These are phyloP conservation scores for Trichoderma sp. DNA, from an alignment of 2,329 filamentous ascomycete species.

Conservation along the genomic window DNA sequence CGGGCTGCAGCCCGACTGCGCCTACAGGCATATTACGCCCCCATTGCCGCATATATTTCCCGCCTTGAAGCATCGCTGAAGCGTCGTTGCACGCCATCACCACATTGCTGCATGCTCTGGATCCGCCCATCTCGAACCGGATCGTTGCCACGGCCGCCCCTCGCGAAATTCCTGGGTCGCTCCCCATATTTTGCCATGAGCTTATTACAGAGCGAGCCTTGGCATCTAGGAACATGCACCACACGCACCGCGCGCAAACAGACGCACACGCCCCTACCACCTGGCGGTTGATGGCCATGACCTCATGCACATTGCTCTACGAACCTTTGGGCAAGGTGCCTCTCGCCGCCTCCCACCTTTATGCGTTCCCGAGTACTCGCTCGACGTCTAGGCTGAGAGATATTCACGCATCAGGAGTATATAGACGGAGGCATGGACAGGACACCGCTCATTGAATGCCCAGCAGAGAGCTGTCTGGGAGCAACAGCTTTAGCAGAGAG, in stretches of 20 bases:
- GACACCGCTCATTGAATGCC: not conserved
- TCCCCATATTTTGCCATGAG: conserved; percentile 27
- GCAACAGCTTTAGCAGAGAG: not conserved
- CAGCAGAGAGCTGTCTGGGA: not conserved
- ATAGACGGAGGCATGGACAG: not conserved
- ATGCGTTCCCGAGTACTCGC: not conserved
- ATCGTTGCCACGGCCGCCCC: conserved; percentile 24
- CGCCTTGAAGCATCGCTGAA: not conserved
- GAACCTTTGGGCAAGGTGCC: not conserved
- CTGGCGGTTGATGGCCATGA: not conserved
- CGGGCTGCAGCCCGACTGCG: conserved; percentile 10
- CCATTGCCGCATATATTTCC: conserved; percentile 8
- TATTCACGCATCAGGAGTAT: not conserved
- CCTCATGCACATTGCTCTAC: not conserved
- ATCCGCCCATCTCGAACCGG: conserved; percentile 24
- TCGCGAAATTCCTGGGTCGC: not conserved
- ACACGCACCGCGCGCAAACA: conserved; percentile 10
- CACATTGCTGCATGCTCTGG: conserved; percentile 5
- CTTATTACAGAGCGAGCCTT: conserved; percentile 26
- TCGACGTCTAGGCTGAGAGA: not conserved
- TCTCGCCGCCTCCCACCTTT: not conserved
- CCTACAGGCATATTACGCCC: conserved; percentile 14
- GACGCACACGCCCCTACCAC: conserved; percentile 6
- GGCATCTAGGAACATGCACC: conserved; percentile 26
- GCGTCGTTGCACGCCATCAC: not conserved